phyloP scores from a whole-genome alignment of 768 basidiomycete genomes.

The Pholiota microspora region DNA sequence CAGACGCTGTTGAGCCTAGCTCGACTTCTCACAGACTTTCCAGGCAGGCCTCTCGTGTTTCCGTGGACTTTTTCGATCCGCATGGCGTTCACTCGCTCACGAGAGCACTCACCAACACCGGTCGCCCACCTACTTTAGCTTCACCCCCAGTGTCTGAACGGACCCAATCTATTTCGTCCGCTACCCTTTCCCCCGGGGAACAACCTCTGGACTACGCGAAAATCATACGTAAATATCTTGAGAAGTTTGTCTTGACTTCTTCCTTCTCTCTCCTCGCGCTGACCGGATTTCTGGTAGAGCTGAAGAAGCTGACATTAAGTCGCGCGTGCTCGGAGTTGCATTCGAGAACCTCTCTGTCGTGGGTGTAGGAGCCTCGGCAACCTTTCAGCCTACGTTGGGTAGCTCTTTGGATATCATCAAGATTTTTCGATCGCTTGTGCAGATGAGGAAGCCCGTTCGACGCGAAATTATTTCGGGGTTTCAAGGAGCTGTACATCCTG shows the following conservation, averaged over 20 bases:
- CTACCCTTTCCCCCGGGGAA: not conserved
- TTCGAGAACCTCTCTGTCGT: slow-evolving; percentile 60
- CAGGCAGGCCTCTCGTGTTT: slow-evolving; percentile 30
- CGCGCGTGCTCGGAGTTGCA: slow-evolving; percentile 57
- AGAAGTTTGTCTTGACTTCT: slow-evolving; percentile 27
- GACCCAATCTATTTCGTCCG: slow-evolving; percentile 16
- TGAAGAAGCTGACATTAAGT: slow-evolving; percentile 46
- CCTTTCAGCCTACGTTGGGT: slow-evolving; percentile 57
- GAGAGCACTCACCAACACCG: slow-evolving; percentile 27
- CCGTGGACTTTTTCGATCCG: slow-evolving; percentile 54
- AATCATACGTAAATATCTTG: slow-evolving; percentile 26
- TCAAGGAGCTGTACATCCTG: slow-evolving; percentile 62
- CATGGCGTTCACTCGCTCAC: slow-evolving; percentile 42
- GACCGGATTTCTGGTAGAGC: slow-evolving; percentile 31
- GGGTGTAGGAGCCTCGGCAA: slow-evolving; percentile 55
- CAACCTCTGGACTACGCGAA: slow-evolving; percentile 37
- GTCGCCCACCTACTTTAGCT: not conserved
- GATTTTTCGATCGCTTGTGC: slow-evolving; percentile 40
- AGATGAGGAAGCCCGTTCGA: slow-evolving; percentile 57
- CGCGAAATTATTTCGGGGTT: slow-evolving; percentile 62
- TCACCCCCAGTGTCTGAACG: slow-evolving; percentile 13
- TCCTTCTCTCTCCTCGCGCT: not conserved
- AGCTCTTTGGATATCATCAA: slow-evolving; percentile 56
- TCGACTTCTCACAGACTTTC: no score
- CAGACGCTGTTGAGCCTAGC: no score